Conservation (phyloP, 2,329 filamentous ascomycete genomes). For the Stemphylium vesicarium region DNA sequence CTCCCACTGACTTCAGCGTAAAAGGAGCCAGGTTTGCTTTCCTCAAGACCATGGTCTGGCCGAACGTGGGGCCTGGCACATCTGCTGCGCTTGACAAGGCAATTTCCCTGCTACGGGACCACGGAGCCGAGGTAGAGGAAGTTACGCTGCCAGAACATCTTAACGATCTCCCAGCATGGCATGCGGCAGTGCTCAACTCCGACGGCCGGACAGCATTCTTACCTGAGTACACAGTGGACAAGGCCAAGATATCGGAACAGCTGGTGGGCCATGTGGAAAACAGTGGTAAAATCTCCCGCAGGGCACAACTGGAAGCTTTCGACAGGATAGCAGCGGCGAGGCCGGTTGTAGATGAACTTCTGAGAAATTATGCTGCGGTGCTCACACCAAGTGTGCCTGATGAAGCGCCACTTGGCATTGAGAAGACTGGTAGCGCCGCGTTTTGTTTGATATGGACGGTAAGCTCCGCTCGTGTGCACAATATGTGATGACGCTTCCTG, state of each 20-base stretch:
- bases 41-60: constrained; percentile 59
- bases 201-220: constrained; percentile 63
- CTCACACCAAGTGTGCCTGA: constrained; percentile 65
- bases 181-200: constrained; percentile 56
- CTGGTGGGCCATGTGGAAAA: constrained; percentile 62
- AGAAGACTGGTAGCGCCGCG: constrained; percentile 61
- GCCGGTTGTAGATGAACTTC: constrained; percentile 62
- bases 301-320: constrained; percentile 60
- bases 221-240: constrained; percentile 59
- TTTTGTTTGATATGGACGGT: constrained; percentile 63
- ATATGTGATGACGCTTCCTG: neutral
- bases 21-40: constrained; percentile 62
- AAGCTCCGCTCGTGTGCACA: neutral
- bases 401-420: constrained; percentile 63
- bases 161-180: constrained; percentile 56
- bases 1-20: constrained; percentile 45
- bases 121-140: constrained; percentile 64
- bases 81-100: constrained; percentile 45
- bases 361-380: constrained; percentile 60
- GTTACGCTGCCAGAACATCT: constrained; percentile 56
- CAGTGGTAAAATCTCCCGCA: constrained; percentile 49
- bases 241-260: constrained; percentile 54
- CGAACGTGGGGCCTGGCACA: constrained; percentile 46
- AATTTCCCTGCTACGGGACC: constrained; percentile 41
- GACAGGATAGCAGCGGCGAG: constrained; percentile 62